Evolutionary conservation across 352 stramenopile species (phyloP).

Genomic region (Achlya hypogyna): DNA sequence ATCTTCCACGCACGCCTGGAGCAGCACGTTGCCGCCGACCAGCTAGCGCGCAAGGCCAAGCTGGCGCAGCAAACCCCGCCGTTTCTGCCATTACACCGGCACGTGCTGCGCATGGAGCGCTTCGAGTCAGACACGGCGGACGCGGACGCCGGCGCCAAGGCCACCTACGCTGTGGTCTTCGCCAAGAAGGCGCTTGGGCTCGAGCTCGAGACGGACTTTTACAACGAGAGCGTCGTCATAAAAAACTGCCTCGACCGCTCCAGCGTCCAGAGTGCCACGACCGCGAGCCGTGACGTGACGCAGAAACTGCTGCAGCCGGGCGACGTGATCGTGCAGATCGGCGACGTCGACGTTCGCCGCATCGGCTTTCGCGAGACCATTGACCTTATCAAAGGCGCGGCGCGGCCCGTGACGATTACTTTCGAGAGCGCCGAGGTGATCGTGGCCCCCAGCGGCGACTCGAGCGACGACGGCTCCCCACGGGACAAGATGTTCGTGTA

Average conservation of each 20-base stretch:
- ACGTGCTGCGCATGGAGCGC: slow-evolving; percentile 11
- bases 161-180: slow-evolving; percentile 77
- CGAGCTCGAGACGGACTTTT: slow-evolving; percentile 85
- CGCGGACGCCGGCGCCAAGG: slow-evolving; percentile 32
- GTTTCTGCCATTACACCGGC: slow-evolving; percentile 13
- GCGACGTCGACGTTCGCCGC: slow-evolving; percentile 69
- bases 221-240: slow-evolving; percentile 24
- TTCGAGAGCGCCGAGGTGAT: slow-evolving; percentile 77
- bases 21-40: slow-evolving; percentile 56
- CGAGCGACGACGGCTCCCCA: slow-evolving; percentile 20
- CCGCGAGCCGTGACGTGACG: slow-evolving; percentile 39
- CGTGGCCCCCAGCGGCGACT: slow-evolving; percentile 26
- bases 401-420: slow-evolving; percentile 59
- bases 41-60: slow-evolving; percentile 50
- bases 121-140: slow-evolving; percentile 46
- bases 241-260: slow-evolving; percentile 15
- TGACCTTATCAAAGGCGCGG: slow-evolving; percentile 58
- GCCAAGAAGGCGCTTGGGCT: slow-evolving; percentile 73
- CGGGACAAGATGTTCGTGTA: slow-evolving; percentile 4
- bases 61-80: slow-evolving; percentile 18
- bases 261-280: background rate
- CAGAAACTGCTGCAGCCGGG: slow-evolving; percentile 69
- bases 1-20: slow-evolving; percentile 84
- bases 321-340: slow-evolving; percentile 60
- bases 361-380: slow-evolving; percentile 83